Percentiles rank a stretch among this genome's conserved stretches.
Conservation (phyloP, 495 filamentous ascomycete species). For the Neurospora sublineolata region DNA sequence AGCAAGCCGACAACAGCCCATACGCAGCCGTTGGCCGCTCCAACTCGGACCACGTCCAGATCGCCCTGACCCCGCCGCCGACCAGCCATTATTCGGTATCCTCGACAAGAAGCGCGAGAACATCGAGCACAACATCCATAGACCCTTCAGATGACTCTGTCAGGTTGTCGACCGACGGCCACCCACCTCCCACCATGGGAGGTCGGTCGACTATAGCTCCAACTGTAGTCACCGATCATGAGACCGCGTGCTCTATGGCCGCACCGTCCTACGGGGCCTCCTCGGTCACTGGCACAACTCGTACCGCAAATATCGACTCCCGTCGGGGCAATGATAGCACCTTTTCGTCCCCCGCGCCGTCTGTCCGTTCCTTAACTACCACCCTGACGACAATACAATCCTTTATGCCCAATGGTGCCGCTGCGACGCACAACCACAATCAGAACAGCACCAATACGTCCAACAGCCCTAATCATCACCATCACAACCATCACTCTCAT, state of each 20-base stretch:
- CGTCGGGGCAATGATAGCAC: constrained; percentile 70
- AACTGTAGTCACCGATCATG: constrained; percentile 70
- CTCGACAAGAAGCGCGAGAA: constrained; percentile 28
- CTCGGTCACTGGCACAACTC: constrained; percentile 47
- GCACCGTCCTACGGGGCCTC: constrained; percentile 67
- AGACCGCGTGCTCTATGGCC: constrained; percentile 59
- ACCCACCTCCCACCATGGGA: constrained; percentile 45
- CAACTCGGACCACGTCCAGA: not conserved
- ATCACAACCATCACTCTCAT: constrained; percentile 21
- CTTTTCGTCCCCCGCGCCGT: constrained; percentile 88
- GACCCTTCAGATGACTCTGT: constrained; percentile 39
- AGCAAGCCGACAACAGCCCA: constrained; percentile 68
- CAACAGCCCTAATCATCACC: constrained; percentile 23
- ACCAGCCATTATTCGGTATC: constrained; percentile 51
- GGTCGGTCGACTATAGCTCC: constrained; percentile 59
- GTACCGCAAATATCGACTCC: constrained; percentile 53
- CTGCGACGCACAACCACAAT: constrained; percentile 49
- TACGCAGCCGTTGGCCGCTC: constrained; percentile 55
- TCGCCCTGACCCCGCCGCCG: constrained; percentile 24
- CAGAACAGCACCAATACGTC: constrained; percentile 20
- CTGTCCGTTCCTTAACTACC: constrained; percentile 81
- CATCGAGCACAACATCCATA: constrained; percentile 26
- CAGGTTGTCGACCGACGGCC: constrained; percentile 46
- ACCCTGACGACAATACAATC: constrained; percentile 96
- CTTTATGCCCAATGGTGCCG: constrained; percentile 53